These are phyloP conservation scores for Paraleonurus japonicus DNA, from an alignment of 257 asterid genomes.

Conservation along the genomic window DNA sequence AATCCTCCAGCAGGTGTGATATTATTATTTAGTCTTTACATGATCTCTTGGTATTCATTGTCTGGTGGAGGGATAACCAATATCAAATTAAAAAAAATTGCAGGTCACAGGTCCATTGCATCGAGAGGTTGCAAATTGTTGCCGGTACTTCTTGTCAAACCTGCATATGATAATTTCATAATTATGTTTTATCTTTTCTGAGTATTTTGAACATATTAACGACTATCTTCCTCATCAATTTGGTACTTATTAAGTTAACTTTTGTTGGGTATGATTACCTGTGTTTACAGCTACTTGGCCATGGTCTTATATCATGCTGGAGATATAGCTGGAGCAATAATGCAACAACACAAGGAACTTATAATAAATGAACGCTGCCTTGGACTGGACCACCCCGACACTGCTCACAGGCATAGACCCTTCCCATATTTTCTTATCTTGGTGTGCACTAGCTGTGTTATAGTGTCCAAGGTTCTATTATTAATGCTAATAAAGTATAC, in stretches of 20 bases:
- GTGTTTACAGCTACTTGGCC: slow-evolving; percentile 72
- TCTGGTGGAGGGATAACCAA: not conserved
- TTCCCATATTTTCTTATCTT: slow-evolving; percentile 7
- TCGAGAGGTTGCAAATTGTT: slow-evolving; percentile 97
- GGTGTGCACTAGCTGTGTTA: not conserved
- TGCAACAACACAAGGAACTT: slow-evolving; percentile 97
- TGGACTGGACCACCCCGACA: slow-evolving; percentile 97
- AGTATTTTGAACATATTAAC: not conserved
- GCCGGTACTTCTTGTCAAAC: slow-evolving; percentile 61
- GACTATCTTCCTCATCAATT: not conserved
- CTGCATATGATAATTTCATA: not conserved
- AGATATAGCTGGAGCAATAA: slow-evolving; percentile 95
- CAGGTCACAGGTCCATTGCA: slow-evolving; percentile 99
- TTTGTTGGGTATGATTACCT: slow-evolving; percentile 1
- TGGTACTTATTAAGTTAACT: not conserved
- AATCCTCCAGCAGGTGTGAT: slow-evolving; percentile 84
- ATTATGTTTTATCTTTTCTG: not conserved
- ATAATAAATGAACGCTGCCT: slow-evolving; percentile 97
- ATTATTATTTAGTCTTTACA: not conserved
- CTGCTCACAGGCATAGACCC: slow-evolving; percentile 80
- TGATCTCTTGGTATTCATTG: slow-evolving; percentile 11
- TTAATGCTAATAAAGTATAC: slow-evolving; percentile 7
- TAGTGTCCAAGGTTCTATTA: not conserved
- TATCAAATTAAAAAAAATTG: slow-evolving; percentile 18
- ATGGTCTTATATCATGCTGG: slow-evolving; percentile 99